A percentile compares a stretch with the other conserved stretches of the same genome.
Evolutionary conservation across 495 filamentous ascomycete genomes (phyloP).

Genomic region (Glarea lozoyensis): DNA sequence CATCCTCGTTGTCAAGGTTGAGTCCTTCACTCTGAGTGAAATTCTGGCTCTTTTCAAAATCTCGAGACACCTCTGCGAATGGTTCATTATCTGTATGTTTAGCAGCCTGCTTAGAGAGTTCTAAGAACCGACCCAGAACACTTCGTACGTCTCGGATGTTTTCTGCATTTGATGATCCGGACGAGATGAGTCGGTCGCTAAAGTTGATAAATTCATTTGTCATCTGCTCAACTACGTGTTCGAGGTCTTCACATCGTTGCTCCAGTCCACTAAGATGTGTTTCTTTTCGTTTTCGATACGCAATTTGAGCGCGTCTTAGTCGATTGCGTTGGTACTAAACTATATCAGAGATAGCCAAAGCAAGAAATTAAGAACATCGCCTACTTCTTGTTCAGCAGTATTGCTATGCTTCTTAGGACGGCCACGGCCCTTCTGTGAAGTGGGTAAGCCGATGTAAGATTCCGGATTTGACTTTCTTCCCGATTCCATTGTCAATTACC

Average conservation of each 20-base stretch:
- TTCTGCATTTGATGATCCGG: not conserved
- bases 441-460: no score
- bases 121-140: slow-evolving; percentile 1
- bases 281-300: slow-evolving; percentile 5
- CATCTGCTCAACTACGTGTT: slow-evolving; percentile 7
- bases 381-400: not conserved
- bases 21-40: no score
- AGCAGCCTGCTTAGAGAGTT: not conserved
- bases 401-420: not conserved
- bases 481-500: not conserved
- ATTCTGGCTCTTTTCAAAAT: no score
- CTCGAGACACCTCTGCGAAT: no score
- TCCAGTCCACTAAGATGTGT: not conserved
- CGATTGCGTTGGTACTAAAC: slow-evolving; percentile 1
- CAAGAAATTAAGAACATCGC: not conserved
- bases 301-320: slow-evolving; percentile 2
- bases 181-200: slow-evolving; percentile 1
- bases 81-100: not conserved
- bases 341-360: not conserved
- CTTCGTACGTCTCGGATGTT: not conserved
- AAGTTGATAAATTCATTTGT: slow-evolving; percentile 5
- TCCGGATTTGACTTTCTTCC: not conserved
- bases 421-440: not conserved
- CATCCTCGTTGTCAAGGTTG: no score
- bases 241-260: slow-evolving; percentile 1